Evolutionary conservation across 805 yeast genomes (phyloP), one percentile per base, ranked within the genome.

Genomic region (Wickerhamomyces sydowiorum): DNA sequence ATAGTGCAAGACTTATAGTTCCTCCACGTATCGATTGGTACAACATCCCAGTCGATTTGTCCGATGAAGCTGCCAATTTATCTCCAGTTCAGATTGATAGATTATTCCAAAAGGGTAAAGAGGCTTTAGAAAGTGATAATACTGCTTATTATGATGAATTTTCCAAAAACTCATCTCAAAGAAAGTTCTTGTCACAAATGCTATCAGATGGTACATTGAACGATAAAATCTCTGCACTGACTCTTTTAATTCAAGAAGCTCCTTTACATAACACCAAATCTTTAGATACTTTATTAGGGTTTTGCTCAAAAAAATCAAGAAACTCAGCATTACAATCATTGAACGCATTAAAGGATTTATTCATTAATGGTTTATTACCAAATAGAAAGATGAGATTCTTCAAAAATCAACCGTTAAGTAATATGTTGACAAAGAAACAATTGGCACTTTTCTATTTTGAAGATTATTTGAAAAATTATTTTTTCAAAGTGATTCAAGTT

Each of bases 191-290:
- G 71, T 76, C 91, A 1, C 95, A 91, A 64, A 83, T 93, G 52
- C 75, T 93, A 55, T 73, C 89, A 6, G 83, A 80, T 51, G 99
- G 99, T 86, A 93, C 99, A 0, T 72, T 91, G 53, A 83, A 80
- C 54, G 99, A 93, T 82, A 89, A 93, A 66, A 86, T 93, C 42
- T 86, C 96, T 37, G 96, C 99, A 0, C 73, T 93, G 57, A 91
- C 99, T 1, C 76, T 93, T 59, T 70, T 93, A 59, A 77, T 90
- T 37, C 98, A 93, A 60, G 98, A 93, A 66, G 90, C 97, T 3
- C 99, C 99, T 7, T 60, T 89, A 41, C 98, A 93, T 59, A 86
- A 91, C 52, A 57, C 82, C 40, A 86, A 87, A 60, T 87, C 96
- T 0, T 69, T 93, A 43, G 96, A 87, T 50, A 83, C 82, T 30